These are phyloP conservation scores for Diaporthe capsici DNA, from an alignment of 2,329 filamentous ascomycete species.

Conservation along the genomic window DNA sequence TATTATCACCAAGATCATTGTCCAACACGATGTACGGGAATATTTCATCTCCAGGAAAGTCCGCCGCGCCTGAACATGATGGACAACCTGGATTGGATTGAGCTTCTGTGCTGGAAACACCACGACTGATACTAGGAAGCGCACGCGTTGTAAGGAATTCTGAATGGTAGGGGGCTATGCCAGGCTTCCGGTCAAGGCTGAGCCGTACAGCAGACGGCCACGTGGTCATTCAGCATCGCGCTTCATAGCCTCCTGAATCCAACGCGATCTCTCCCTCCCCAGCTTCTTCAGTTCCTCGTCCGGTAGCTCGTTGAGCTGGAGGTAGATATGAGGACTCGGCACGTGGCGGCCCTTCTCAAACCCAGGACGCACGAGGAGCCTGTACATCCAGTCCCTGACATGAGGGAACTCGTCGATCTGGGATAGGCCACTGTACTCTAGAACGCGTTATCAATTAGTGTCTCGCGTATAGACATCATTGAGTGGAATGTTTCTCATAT, in stretches of 20 bases:
- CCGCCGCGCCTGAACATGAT: background rate
- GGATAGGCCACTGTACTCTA: constrained; percentile 20
- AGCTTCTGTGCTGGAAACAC: background rate
- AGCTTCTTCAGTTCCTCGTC: constrained; percentile 1
- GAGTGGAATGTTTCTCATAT: background rate
- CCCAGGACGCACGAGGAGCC: constrained; percentile 5
- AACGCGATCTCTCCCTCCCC: constrained; percentile 3
- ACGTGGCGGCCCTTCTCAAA: constrained; percentile 22
- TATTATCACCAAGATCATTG: too few species aligned
- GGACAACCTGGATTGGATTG: background rate
- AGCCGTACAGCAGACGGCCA: background rate
- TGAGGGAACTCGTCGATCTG: constrained; percentile 28
- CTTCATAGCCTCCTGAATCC: constrained; percentile 23
- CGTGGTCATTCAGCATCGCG: constrained; percentile 14
- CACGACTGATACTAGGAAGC: background rate
- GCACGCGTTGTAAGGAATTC: background rate
- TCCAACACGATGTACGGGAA: too few species aligned
- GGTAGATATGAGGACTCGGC: constrained; percentile 17
- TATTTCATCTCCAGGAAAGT: too few species aligned
- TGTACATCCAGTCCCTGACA: constrained; percentile 25
- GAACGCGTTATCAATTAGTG: background rate
- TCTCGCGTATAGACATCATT: background rate
- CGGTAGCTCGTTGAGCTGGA: constrained; percentile 9
- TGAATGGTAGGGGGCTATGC: background rate
- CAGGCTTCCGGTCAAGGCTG: background rate